These are phyloP conservation scores for Zasmidium cellare DNA, from an alignment of 2,329 filamentous ascomycete genomes.

Conservation along the genomic window DNA sequence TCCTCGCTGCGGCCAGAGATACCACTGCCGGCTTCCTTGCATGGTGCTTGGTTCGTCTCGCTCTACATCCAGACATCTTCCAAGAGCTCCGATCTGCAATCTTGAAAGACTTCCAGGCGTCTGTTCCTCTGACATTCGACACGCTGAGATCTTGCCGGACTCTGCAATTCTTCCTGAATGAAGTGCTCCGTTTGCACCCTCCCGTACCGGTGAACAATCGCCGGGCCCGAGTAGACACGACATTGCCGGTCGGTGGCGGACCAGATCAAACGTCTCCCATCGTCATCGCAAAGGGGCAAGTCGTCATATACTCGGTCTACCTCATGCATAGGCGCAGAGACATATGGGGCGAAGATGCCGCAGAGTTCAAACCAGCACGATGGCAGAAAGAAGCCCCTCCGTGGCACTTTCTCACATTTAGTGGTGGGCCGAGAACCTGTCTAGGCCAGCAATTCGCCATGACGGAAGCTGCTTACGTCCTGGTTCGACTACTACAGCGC, in stretches of 20 bases:
- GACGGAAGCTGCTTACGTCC: conserved; percentile 47
- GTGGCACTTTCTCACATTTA: conserved; percentile 15
- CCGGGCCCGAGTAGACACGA: conserved; percentile 68
- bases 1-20: conserved; percentile 53
- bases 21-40: conserved; percentile 51
- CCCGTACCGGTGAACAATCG: conserved; percentile 61
- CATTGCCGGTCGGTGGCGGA: conserved; percentile 64
- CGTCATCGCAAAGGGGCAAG: conserved; percentile 38
- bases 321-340: conserved; percentile 34
- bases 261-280: conserved; percentile 57
- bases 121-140: conserved; percentile 46
- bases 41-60: conserved; percentile 45
- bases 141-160: conserved; percentile 65
- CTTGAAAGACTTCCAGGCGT: conserved; percentile 43
- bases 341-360: conserved; percentile 35
- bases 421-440: conserved; percentile 46
- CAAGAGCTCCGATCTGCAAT: conserved; percentile 51
- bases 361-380: conserved; percentile 34
- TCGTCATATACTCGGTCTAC: conserved; percentile 62
- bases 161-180: conserved; percentile 11
- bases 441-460: conserved; percentile 50
- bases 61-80: conserved; percentile 52
- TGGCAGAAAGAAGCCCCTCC: conserved; percentile 31
- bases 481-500: conserved; percentile 44
- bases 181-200: conserved; percentile 9